Percentiles rank a stretch among this genome's conserved stretches.
phyloP scores from a whole-genome alignment of 768 basidiomycete genomes.

The Boletellus sp. region DNA sequence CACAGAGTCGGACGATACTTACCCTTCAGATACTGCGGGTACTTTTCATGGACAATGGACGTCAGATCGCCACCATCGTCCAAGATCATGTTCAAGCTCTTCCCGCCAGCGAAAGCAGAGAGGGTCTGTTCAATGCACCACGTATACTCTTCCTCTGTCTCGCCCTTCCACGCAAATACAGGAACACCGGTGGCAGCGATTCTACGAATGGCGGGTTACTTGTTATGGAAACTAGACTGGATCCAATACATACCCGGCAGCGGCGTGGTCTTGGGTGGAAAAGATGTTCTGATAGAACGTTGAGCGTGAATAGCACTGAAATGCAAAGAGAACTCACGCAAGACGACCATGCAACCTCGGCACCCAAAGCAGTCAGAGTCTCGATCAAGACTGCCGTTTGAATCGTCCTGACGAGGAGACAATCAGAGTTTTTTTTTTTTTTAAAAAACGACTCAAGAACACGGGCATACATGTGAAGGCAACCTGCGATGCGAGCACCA shows the following conservation, averaged over 20 bases:
- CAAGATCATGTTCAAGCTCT: constrained; percentile 96
- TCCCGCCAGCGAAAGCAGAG: constrained; percentile 76
- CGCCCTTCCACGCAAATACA: constrained; percentile 99
- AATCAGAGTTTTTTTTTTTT: no score
- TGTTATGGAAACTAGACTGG: neutral
- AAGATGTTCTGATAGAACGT: constrained; percentile 79
- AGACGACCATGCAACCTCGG: constrained; percentile 98
- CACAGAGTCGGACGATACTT: constrained; percentile 10
- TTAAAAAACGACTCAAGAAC: no score
- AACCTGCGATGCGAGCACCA: constrained; percentile 95
- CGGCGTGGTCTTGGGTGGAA: constrained; percentile 99
- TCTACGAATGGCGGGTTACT: constrained; percentile 35
- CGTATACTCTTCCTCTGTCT: constrained; percentile 96
- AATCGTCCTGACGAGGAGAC: constrained; percentile 71
- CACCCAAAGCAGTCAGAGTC: constrained; percentile 92
- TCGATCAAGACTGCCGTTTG: constrained; percentile 99
- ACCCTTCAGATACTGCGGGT: constrained; percentile 84
- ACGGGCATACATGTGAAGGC: constrained; percentile 91
- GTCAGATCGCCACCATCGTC: constrained; percentile 99
- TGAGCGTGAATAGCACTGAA: neutral
- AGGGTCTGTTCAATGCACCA: constrained; percentile 99
- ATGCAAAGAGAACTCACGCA: constrained; percentile 55
- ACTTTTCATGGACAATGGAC: constrained; percentile 92
- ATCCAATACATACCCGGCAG: constrained; percentile 71
- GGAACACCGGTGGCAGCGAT: constrained; percentile 98